phyloP scores from a whole-genome alignment of 1,284 basidiomycete genomes.

The Porphyrellus sp. region DNA sequence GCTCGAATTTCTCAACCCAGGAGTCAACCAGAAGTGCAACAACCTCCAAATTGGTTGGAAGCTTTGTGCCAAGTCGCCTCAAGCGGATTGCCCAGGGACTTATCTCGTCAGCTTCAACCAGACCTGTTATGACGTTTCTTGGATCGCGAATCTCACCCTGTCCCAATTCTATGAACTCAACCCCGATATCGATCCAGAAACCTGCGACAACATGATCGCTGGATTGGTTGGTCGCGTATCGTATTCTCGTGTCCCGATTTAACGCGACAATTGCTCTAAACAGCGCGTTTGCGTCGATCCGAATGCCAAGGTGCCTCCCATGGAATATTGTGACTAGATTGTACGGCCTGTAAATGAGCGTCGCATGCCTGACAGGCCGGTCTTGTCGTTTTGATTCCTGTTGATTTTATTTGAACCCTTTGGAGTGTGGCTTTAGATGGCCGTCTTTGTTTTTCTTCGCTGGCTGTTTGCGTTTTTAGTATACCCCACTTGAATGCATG shows the following conservation, averaged over 20 bases:
- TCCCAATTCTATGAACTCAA: too few species aligned
- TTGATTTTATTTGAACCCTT: neutral
- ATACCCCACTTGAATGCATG: constrained; percentile 25
- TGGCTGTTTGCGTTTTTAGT: constrained; percentile 8
- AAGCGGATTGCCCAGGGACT: constrained; percentile 48
- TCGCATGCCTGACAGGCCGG: constrained; percentile 23
- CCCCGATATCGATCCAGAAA: constrained; percentile 57
- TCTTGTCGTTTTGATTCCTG: constrained; percentile 22
- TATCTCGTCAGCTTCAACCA: constrained; percentile 51
- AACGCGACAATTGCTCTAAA: neutral
- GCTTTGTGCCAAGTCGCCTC: constrained; percentile 49
- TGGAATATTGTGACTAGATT: constrained; percentile 30
- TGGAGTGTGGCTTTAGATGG: constrained; percentile 1
- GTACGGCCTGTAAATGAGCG: constrained; percentile 1
- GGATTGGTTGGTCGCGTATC: constrained; percentile 48
- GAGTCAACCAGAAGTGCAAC: constrained; percentile 46
- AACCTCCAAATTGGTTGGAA: constrained; percentile 51
- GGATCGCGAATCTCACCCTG: too few species aligned
- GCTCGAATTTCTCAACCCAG: constrained; percentile 58
- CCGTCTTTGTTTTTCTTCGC: neutral
- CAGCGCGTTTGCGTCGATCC: constrained; percentile 53
- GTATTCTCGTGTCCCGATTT: neutral
- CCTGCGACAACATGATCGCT: constrained; percentile 63
- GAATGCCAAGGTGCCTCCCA: constrained; percentile 40
- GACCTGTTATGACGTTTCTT: constrained; percentile 48